Percentiles rank a stretch among this genome's conserved stretches.
These are phyloP conservation scores for Polyporus arcularius DNA, from an alignment of 768 basidiomycete genomes.

Conservation along the genomic window DNA sequence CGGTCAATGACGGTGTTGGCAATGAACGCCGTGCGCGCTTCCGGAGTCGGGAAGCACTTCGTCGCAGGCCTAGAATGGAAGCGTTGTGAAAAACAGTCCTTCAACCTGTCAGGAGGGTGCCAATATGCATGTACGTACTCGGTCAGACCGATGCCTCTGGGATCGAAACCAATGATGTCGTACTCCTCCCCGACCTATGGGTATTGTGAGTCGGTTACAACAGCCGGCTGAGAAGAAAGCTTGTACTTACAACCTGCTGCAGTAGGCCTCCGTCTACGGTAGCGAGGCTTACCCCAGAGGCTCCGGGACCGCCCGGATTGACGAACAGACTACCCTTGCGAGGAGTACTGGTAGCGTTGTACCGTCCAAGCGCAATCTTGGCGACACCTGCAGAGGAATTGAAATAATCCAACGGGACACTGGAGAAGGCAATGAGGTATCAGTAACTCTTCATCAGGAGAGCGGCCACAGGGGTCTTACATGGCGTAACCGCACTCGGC, in stretches of 20 bases:
- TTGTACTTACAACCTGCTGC: conserved; percentile 18
- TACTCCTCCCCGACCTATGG: conserved; percentile 27
- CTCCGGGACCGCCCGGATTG: conserved; percentile 37
- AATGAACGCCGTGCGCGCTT: conserved; percentile 25
- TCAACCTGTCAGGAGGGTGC: no score
- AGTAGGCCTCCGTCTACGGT: conserved; percentile 7
- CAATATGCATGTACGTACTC: conserved; percentile 19
- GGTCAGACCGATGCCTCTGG: conserved; percentile 34
- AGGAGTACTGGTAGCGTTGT: conserved; percentile 25
- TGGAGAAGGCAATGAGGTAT: not conserved
- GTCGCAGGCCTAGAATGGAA: conserved; percentile 24
- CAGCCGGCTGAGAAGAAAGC: no score
- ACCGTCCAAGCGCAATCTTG: conserved; percentile 32
- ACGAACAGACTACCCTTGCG: conserved; percentile 34
- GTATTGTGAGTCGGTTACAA: not conserved
- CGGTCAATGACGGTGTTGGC: conserved; percentile 30
- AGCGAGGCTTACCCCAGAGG: conserved; percentile 21
- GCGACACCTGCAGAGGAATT: conserved; percentile 30
- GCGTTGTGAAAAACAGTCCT: no score
- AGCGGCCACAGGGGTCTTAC: not conserved
- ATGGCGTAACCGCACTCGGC: conserved; percentile 27
- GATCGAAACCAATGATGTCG: conserved; percentile 33
- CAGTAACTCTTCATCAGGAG: not conserved
- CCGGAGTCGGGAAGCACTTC: conserved; percentile 28
- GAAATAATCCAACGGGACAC: conserved; percentile 36